Percentiles rank a stretch among this genome's conserved stretches.
These are phyloP conservation scores for Herpotrichia juniperi DNA, from an alignment of 2,329 filamentous ascomycete genomes.

Conservation along the genomic window DNA sequence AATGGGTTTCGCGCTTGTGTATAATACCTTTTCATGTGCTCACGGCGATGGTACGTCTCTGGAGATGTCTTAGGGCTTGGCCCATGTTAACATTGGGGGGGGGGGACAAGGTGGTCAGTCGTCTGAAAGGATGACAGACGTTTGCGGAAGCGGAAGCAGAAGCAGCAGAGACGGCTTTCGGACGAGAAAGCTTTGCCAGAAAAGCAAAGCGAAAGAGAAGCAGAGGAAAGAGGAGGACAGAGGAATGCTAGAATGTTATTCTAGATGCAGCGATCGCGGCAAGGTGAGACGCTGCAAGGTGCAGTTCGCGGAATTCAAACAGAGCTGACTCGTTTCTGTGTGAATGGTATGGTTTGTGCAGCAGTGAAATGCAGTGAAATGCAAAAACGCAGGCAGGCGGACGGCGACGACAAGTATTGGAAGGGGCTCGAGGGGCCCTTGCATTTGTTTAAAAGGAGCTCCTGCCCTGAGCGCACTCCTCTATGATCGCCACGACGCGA, in stretches of 20 bases:
- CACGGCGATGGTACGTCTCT: slow-evolving; percentile 23
- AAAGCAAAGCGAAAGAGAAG: slow-evolving; percentile 38
- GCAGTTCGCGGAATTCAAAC: slow-evolving; percentile 9
- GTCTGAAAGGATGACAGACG: slow-evolving; percentile 34
- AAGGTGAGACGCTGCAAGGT: slow-evolving; percentile 14
- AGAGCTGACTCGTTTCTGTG: slow-evolving; percentile 12
- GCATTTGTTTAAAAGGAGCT: slow-evolving; percentile 21
- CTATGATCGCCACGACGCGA: not conserved
- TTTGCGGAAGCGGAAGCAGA: slow-evolving; percentile 41
- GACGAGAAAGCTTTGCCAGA: slow-evolving; percentile 35
- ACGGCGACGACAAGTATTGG: slow-evolving; percentile 7
- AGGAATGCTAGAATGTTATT: slow-evolving; percentile 29
- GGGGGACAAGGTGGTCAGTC: slow-evolving; percentile 38
- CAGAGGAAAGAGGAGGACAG: slow-evolving; percentile 36
- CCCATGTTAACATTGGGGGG: slow-evolving; percentile 36
- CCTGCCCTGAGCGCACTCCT: not conserved
- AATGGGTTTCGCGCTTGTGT: slow-evolving; percentile 29
- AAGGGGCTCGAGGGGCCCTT: slow-evolving; percentile 34
- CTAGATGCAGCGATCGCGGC: slow-evolving; percentile 21
- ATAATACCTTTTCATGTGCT: slow-evolving; percentile 43
- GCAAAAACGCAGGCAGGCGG: not conserved
- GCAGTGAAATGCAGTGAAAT: slow-evolving; percentile 41
- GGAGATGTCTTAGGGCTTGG: slow-evolving; percentile 29
- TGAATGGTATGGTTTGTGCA: slow-evolving; percentile 25
- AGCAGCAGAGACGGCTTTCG: slow-evolving; percentile 33